A percentile compares a stretch with the other conserved stretches of the same genome.
These are phyloP conservation scores for Trichoderma gamsii DNA, from an alignment of 495 filamentous ascomycete species.

Conservation along the genomic window DNA sequence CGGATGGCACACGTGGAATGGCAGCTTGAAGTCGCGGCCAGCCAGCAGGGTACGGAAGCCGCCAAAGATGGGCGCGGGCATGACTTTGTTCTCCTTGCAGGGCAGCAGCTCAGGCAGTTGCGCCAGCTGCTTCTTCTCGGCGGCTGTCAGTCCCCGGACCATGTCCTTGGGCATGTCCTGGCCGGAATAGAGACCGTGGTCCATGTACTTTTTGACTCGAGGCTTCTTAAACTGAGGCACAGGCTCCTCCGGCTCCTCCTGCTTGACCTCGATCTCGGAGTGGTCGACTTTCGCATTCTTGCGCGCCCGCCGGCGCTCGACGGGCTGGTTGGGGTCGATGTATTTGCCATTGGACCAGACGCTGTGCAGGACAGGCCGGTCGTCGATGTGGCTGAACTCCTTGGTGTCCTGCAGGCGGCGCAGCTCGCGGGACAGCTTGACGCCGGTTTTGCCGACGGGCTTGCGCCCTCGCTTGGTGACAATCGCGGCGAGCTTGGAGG, in stretches of 20 bases:
- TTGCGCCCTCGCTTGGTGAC: conserved; percentile 42
- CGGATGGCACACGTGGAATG: conserved; percentile 83
- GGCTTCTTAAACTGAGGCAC: conserved; percentile 29
- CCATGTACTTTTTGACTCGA: conserved; percentile 65
- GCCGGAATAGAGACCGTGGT: conserved; percentile 82
- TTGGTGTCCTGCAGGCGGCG: conserved; percentile 46
- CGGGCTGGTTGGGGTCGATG: conserved; percentile 26
- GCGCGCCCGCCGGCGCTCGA: conserved; percentile 20
- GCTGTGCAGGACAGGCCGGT: conserved; percentile 40
- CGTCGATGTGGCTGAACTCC: conserved; percentile 49
- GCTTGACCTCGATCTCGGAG: conserved; percentile 39
- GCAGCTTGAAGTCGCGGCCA: conserved; percentile 76
- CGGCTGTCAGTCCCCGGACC: conserved; percentile 47
- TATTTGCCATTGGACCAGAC: conserved; percentile 53
- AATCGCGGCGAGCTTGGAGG: conserved; percentile 36
- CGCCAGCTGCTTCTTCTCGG: conserved; percentile 57
- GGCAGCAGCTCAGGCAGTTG: conserved; percentile 45
- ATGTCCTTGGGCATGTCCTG: conserved; percentile 60
- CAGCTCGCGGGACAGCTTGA: conserved; percentile 42
- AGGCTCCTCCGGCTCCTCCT: conserved; percentile 36
- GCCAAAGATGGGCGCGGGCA: conserved; percentile 38
- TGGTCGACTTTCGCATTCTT: conserved; percentile 40
- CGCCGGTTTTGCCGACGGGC: conserved; percentile 33
- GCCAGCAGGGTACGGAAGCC: conserved; percentile 52
- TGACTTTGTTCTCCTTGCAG: conserved; percentile 37